Conservation (phyloP, 1,139 yeast genomes). For the Zygosaccharomyces pseudobailii region DNA sequence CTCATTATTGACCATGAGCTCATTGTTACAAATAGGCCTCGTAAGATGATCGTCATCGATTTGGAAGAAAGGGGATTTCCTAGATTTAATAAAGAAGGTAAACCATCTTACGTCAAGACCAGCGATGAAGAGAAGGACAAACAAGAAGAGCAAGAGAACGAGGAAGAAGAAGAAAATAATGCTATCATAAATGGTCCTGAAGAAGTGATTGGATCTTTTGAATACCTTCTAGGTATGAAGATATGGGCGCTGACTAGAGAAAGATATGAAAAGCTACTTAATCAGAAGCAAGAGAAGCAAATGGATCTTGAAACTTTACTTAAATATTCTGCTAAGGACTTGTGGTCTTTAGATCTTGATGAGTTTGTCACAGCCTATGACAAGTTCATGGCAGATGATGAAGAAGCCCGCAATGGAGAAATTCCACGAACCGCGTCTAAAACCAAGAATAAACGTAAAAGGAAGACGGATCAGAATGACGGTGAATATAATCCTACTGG, state of each 20-base stretch:
- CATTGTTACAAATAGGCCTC: conserved; percentile 68
- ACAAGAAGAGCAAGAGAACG: conserved; percentile 36
- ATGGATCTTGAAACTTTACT: conserved; percentile 63
- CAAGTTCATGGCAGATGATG: conserved; percentile 54
- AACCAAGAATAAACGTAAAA: conserved; percentile 32
- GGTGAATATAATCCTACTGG: conserved; percentile 34
- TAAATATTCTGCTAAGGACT: conserved; percentile 71
- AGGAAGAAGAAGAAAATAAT: conserved; percentile 34
- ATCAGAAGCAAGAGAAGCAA: conserved; percentile 69
- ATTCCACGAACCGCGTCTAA: conserved; percentile 26
- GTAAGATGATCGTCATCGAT: conserved; percentile 58
- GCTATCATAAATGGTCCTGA: conserved; percentile 35
- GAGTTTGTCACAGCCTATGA: conserved; percentile 65
- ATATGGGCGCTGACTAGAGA: conserved; percentile 92
- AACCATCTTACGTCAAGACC: conserved; percentile 43
- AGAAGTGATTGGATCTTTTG: conserved; percentile 53
- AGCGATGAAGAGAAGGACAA: conserved; percentile 38
- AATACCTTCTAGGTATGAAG: conserved; percentile 79
- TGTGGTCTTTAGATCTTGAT: conserved; percentile 83
- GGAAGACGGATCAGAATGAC: conserved; percentile 25
- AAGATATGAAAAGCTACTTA: conserved; percentile 72
- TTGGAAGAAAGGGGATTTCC: conserved; percentile 66
- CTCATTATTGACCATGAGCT: conserved; percentile 76
- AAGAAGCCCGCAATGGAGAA: conserved; percentile 37
- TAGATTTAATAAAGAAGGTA: conserved; percentile 66